A percentile compares a stretch with the other conserved stretches of the same genome.
Conservation (phyloP, 345 rosid species). For the Dipteronia sinensis region DNA sequence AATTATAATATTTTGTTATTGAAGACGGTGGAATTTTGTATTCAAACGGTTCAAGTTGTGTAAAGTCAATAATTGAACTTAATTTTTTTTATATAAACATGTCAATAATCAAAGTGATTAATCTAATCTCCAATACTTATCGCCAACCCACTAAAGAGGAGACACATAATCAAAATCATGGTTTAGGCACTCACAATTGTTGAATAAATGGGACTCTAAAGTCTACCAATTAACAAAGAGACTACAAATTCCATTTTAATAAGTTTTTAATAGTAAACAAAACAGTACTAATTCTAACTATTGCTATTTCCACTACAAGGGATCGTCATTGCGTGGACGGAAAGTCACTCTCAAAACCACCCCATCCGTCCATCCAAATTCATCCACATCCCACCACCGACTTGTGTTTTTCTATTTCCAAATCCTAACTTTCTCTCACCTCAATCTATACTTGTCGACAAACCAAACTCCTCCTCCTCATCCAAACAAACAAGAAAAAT, state of each 20-base stretch:
- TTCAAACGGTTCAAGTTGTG: neutral
- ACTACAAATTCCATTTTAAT: neutral
- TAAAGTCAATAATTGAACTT: constrained; percentile 12
- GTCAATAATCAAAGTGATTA: constrained; percentile 9
- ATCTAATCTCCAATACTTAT: neutral
- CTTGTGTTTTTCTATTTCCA: neutral
- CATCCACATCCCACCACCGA: constrained; percentile 26
- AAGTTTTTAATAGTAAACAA: neutral
- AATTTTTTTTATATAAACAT: neutral
- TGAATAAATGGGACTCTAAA: neutral
- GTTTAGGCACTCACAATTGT: constrained; percentile 15
- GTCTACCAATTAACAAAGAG: constrained; percentile 9
- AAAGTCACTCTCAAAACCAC: constrained; percentile 24
- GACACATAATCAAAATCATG: constrained; percentile 10
- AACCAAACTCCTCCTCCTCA: neutral
- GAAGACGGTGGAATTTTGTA: constrained; percentile 8
- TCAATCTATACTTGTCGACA: neutral
- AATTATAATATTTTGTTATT: neutral
- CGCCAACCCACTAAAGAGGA: neutral
- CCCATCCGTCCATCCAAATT: neutral
- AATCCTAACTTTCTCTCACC: neutral
- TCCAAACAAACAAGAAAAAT: neutral
- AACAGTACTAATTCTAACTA: neutral
- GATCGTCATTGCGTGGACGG: constrained; percentile 41
- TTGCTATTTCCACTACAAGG: constrained; percentile 17